Conservation (phyloP, 2,329 filamentous ascomycete species). For the Lecanicillium sp. region DNA sequence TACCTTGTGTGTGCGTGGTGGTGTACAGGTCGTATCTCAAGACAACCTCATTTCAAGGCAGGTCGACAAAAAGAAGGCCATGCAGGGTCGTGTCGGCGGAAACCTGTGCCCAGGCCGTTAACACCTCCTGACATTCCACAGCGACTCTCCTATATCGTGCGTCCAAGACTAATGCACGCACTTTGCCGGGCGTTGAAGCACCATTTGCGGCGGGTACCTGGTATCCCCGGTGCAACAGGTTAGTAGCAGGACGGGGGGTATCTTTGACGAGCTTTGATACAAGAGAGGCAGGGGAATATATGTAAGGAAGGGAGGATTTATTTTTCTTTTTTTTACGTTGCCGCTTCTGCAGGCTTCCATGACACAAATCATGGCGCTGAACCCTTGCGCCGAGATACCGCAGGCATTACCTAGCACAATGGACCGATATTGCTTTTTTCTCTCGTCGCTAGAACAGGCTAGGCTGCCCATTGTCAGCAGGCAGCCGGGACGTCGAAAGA, state of each 20-base stretch:
- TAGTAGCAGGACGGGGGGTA: not conserved
- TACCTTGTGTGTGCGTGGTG: too few species aligned
- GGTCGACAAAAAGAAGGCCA: not conserved
- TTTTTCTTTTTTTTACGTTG: not conserved
- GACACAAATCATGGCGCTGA: constrained; percentile 5
- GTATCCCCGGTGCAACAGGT: not conserved
- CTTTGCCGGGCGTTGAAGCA: too few species aligned
- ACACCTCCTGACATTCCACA: not conserved
- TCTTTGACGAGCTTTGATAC: not conserved
- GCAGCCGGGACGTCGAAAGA: too few species aligned
- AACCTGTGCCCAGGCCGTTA: constrained; percentile 1
- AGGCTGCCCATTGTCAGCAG: not conserved
- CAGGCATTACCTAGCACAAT: not conserved
- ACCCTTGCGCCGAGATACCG: not conserved
- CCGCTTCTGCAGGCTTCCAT: not conserved
- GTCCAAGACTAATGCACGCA: too few species aligned
- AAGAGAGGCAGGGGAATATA: not conserved
- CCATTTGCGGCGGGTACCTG: too few species aligned
- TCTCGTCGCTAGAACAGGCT: too few species aligned
- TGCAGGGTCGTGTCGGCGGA: constrained; percentile 5
- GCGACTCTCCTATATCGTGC: too few species aligned
- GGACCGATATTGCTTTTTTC: not conserved
- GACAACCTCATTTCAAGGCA: constrained; percentile 1
- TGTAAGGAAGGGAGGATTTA: constrained; percentile 5
- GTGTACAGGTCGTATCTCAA: constrained; percentile 4